These are phyloP conservation scores for Rhytidiadelphus loreus DNA, from an alignment of 225 moss, liverwort and hornwort species.

Conservation along the genomic window DNA sequence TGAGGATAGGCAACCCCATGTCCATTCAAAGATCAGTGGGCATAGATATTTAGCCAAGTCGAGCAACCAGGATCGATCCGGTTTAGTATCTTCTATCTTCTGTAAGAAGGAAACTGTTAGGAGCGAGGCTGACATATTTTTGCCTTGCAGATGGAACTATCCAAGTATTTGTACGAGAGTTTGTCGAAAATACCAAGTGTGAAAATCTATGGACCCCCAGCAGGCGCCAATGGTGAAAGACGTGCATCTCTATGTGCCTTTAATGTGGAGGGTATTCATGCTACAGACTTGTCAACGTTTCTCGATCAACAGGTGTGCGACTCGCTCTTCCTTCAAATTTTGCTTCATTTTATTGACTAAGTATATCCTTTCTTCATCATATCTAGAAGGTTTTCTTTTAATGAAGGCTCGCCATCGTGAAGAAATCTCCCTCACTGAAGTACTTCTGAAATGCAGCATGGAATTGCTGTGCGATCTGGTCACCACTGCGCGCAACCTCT, in stretches of 20 bases:
- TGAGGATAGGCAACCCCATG: not conserved
- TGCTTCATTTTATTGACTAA: not conserved
- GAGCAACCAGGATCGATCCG: not conserved
- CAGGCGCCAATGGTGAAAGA: slow-evolving; percentile 46
- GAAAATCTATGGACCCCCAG: slow-evolving; percentile 66
- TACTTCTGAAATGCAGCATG: slow-evolving; percentile 44
- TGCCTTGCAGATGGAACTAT: slow-evolving; percentile 65
- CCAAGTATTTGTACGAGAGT: slow-evolving; percentile 67
- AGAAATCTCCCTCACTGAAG: not conserved
- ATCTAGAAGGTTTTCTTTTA: not conserved
- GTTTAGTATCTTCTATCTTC: not conserved
- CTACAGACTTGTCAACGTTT: slow-evolving; percentile 73
- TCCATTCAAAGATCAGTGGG: not conserved
- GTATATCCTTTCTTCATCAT: not conserved
- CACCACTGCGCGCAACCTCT: slow-evolving; percentile 97
- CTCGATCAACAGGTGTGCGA: slow-evolving; percentile 71
- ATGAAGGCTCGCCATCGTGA: not conserved
- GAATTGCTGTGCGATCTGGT: slow-evolving; percentile 81
- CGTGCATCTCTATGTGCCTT: slow-evolving; percentile 68
- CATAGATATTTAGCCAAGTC: not conserved
- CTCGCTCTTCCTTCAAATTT: not conserved
- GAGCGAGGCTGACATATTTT: slow-evolving; percentile 3
- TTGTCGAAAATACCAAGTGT: slow-evolving; percentile 53
- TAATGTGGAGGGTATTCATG: slow-evolving; percentile 70
- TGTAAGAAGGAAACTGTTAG: not conserved